These are phyloP conservation scores for Euphorbia peplus DNA, from an alignment of 345 rosid genomes.

Conservation along the genomic window DNA sequence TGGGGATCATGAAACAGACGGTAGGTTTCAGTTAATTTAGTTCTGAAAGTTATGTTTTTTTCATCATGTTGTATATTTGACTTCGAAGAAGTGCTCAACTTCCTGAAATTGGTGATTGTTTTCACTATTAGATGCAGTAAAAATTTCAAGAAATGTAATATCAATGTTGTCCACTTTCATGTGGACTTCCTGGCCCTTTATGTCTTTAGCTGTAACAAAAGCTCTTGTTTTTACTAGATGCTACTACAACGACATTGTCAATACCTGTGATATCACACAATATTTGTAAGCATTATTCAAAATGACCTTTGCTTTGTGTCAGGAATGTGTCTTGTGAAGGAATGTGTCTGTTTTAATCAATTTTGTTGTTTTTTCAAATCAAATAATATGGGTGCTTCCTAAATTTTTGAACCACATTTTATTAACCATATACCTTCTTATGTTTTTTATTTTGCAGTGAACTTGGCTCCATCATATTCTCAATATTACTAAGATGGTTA, in stretches of 20 bases:
- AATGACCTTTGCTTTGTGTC: no score
- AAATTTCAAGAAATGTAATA: no score
- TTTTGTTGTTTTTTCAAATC: no score
- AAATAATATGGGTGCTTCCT: no score
- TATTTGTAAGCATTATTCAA: no score
- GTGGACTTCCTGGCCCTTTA: neutral
- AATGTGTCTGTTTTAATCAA: no score
- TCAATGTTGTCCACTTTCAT: neutral
- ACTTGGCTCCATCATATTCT: no score
- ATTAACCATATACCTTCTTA: no score
- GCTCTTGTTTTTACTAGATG: neutral
- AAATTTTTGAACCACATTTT: no score
- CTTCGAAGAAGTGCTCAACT: neutral
- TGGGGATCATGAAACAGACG: conserved; percentile 48
- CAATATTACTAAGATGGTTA: no score
- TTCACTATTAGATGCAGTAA: neutral
- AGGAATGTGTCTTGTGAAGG: no score
- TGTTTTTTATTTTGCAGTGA: no score
- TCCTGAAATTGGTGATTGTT: conserved; percentile 1
- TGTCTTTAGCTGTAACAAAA: neutral
- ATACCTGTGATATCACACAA: conserved; percentile 42
- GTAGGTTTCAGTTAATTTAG: conserved; percentile 33
- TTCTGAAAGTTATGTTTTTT: neutral
- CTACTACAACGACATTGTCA: conserved; percentile 30
- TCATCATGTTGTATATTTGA: neutral